Base-by-base conservation (phyloP, 2,329 filamentous ascomycete genomes). In the Fusarium papillatum region DNA sequence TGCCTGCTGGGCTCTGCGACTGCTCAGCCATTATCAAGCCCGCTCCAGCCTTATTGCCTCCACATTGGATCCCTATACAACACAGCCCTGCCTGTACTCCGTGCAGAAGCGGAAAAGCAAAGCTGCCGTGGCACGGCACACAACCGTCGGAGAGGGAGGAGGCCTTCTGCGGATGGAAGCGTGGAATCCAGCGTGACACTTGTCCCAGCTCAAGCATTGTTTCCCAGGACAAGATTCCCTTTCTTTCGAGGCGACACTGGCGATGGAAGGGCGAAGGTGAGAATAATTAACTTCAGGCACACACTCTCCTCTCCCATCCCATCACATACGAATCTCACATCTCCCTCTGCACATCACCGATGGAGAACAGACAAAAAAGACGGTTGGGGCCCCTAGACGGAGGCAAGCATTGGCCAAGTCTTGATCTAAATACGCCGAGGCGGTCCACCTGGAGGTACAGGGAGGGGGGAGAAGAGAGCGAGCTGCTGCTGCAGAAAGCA, bases 381-480 rank as follows among this genome's bases (percentile, higher is more conserved):
- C 59, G 75, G 65, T 66, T 67, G 46, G 63, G 65, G 66, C 76
- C 75, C 75, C 76, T 61, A 17, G 57, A 34, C 19, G 64, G 61
- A 60, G 57, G 43, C 50, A 68, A 70, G 73, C 75, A 76, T 71
- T 74, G 73, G 71, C 76, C 73, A 79, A 78, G 76, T 73, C 76
- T 79, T 73, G 73, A 64, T 75, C 73, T 75, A 71, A 78, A 79
- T 76, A 63, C 67, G 72, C 71, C 67, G 68, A 65, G 29, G 36
- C 34, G 60, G 34, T 55, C 73, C 70, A 76, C 70, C 43, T 38
- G 48, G 22, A 17, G 53, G 66, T 17, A 69, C 72, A 72, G 64
- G 50, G 29, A 55, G 19, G 29, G 55, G 31, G 29, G 34, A 14
- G 29, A 34, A 60, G 39, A 16, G 55, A 19, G 17, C 10, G 22